A percentile compares a stretch with the other conserved stretches of the same genome.
Evolutionary conservation across 768 basidiomycete species (phyloP).

Genomic region (Cystobasidium onofrii): DNA sequence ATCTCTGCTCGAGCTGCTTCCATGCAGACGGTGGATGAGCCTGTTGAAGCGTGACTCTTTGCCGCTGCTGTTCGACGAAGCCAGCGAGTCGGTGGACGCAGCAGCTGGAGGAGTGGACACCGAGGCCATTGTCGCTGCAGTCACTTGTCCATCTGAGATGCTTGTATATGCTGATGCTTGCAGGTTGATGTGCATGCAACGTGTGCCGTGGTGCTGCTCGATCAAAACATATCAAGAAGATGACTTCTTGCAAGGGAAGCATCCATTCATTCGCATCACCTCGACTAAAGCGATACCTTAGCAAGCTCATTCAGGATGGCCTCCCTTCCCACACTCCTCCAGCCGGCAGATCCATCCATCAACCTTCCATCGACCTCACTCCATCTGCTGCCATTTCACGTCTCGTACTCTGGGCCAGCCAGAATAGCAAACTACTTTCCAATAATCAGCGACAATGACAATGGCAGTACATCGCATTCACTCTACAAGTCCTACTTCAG

Average conservation of each 20-base stretch:
- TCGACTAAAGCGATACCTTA: neutral
- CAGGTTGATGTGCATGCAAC: neutral
- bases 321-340: neutral
- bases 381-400: constrained; percentile 25
- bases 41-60: constrained; percentile 24
- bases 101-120: neutral
- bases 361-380: neutral
- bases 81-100: neutral
- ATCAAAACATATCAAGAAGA: neutral
- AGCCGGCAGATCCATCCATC: neutral
- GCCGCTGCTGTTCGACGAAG: neutral
- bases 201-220: neutral
- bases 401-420: constrained; percentile 22
- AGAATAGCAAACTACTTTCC: constrained; percentile 8
- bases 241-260: too few relatives aligned
- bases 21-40: constrained; percentile 12
- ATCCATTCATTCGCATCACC: too few relatives aligned
- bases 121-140: neutral
- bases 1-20: neutral
- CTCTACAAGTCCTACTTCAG: constrained; percentile 15
- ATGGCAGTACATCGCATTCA: neutral
- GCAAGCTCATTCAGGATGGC: neutral
- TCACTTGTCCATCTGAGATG: neutral
- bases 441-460: neutral
- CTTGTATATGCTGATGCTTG: neutral